Conservation (phyloP, 129 eudicot species). For the Centrapalus pauciflorus region DNA sequence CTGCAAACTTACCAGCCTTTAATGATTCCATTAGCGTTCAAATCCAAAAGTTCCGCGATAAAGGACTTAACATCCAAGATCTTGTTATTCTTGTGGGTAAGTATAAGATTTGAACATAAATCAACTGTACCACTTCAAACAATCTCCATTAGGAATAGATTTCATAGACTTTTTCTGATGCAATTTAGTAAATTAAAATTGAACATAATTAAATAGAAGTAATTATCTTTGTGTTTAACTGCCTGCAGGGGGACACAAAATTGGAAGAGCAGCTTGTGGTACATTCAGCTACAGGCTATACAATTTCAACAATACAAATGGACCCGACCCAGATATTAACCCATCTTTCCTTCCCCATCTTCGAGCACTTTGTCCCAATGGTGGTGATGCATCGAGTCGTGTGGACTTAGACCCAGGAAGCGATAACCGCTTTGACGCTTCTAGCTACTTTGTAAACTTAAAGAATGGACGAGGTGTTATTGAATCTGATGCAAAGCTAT, state of each 20-base stretch:
- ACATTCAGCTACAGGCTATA: slow-evolving; percentile 49
- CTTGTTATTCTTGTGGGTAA: slow-evolving; percentile 78
- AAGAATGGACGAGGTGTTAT: slow-evolving; percentile 47
- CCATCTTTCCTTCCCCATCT: slow-evolving; percentile 44
- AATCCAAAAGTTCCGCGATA: slow-evolving; percentile 34
- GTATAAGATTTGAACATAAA: neutral
- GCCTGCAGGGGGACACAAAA: slow-evolving; percentile 77
- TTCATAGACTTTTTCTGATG: no score
- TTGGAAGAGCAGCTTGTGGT: slow-evolving; percentile 58
- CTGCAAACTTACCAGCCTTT: slow-evolving; percentile 45
- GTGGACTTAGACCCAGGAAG: slow-evolving; percentile 58
- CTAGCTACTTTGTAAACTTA: slow-evolving; percentile 46
- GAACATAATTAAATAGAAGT: neutral
- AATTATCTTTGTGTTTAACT: neutral
- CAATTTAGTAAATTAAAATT: no score
- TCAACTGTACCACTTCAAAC: no score
- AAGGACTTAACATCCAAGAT: slow-evolving; percentile 51
- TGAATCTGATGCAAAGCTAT: slow-evolving; percentile 57
- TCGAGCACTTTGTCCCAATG: slow-evolving; percentile 45
- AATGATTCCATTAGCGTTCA: slow-evolving; percentile 39
- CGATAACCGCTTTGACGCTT: slow-evolving; percentile 30
- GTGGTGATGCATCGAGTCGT: slow-evolving; percentile 28
- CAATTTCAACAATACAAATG: slow-evolving; percentile 40
- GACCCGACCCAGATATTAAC: slow-evolving; percentile 54
- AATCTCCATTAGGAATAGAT: no score